Percentiles rank a stretch among this genome's conserved stretches.
These are phyloP conservation scores for Triticum turgidum DNA, from an alignment of 176 grass and related monocot genomes.

Conservation along the genomic window DNA sequence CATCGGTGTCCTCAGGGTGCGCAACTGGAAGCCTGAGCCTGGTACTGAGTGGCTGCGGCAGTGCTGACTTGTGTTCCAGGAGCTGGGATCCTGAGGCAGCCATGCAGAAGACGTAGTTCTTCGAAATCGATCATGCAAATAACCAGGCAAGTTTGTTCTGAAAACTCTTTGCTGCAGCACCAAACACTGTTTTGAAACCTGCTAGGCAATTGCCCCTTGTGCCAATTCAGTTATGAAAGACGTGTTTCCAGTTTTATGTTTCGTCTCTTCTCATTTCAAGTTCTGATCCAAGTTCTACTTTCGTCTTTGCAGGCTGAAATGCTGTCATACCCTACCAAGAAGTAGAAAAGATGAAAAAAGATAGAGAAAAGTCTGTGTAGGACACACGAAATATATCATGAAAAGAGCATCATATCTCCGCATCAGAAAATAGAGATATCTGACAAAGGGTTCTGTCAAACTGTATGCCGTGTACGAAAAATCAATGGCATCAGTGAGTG, in stretches of 20 bases:
- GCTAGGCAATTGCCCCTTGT: not conserved
- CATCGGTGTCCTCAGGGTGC: conserved; percentile 3
- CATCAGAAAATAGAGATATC: conserved; percentile 1
- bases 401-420: no score
- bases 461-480: not conserved
- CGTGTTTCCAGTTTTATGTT: not conserved
- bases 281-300: conserved; percentile 1
- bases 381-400: not conserved
- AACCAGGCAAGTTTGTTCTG: conserved; percentile 27
- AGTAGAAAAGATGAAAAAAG: not conserved
- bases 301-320: conserved; percentile 14
- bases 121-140: not conserved
- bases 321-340: not conserved
- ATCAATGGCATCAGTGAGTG: not conserved
- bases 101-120: conserved; percentile 9
- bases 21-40: not conserved
- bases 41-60: not conserved
- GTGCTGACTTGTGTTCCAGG: not conserved
- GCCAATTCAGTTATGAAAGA: not conserved
- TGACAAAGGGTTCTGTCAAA: not conserved
- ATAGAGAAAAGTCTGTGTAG: not conserved
- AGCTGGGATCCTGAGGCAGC: conserved; percentile 37
- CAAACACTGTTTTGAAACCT: not conserved
- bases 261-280: not conserved
- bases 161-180: not conserved